Percentiles rank a stretch among this genome's conserved stretches.
phyloP scores from a whole-genome alignment of 257 asterid genomes.

The Scutellaria minor region DNA sequence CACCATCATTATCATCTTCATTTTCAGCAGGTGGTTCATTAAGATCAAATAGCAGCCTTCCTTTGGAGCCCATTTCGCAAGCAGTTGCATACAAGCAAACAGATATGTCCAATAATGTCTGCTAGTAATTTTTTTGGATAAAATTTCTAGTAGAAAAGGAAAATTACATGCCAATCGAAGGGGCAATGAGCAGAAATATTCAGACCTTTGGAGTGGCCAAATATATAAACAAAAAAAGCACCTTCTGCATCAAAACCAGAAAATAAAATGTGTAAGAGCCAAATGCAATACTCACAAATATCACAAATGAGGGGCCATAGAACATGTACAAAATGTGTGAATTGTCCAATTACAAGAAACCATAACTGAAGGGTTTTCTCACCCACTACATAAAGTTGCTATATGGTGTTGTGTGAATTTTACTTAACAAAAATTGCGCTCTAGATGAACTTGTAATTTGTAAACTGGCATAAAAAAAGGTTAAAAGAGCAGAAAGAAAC shows the following conservation, averaged over 20 bases:
- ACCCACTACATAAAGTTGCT: slow-evolving; percentile 20
- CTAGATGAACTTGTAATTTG: slow-evolving; percentile 7
- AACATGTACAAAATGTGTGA: slow-evolving; percentile 8
- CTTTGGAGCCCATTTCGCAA: slow-evolving; percentile 92
- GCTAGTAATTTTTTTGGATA: slow-evolving; percentile 44
- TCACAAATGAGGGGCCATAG: slow-evolving; percentile 17
- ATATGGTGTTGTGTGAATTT: not conserved
- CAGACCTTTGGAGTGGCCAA: slow-evolving; percentile 43
- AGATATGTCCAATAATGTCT: slow-evolving; percentile 49
- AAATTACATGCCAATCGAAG: slow-evolving; percentile 59
- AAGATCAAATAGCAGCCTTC: slow-evolving; percentile 91
- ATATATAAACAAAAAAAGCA: slow-evolving; percentile 32
- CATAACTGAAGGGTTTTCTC: slow-evolving; percentile 12
- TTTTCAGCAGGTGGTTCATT: slow-evolving; percentile 93
- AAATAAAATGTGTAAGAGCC: slow-evolving; percentile 37
- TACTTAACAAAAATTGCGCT: slow-evolving; percentile 2
- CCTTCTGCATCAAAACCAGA: slow-evolving; percentile 47
- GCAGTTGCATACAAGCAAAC: slow-evolving; percentile 64
- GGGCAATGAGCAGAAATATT: slow-evolving; percentile 44
- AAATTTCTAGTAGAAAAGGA: slow-evolving; percentile 49
- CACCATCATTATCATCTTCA: slow-evolving; percentile 71
- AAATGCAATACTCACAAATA: slow-evolving; percentile 25
- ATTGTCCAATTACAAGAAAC: not conserved
- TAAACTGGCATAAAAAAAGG: slow-evolving; percentile 4
- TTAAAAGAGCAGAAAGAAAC: not conserved